These are phyloP conservation scores for Tolypocladium guangdongense DNA, from an alignment of 2,329 filamentous ascomycete genomes.

Conservation along the genomic window DNA sequence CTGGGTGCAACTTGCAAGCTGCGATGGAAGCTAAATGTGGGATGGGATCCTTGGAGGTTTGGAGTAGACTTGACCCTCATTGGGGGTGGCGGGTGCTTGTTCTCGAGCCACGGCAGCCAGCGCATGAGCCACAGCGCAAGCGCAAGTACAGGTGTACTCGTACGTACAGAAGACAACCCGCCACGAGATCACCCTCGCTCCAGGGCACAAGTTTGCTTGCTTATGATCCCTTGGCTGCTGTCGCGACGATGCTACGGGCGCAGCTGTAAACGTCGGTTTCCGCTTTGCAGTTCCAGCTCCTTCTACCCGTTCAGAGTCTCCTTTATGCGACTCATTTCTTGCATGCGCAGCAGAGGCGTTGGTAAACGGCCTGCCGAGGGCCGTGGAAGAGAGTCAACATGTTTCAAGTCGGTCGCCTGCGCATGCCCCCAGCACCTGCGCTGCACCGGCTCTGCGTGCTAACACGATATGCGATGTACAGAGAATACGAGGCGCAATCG, in stretches of 20 bases:
- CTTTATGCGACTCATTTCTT: not conserved
- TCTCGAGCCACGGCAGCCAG: not conserved
- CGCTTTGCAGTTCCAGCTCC: not conserved
- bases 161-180: not conserved
- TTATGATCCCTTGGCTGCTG: not conserved
- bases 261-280: not conserved
- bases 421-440: not conserved
- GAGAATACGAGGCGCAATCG: constrained; percentile 76
- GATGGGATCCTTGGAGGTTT: not conserved
- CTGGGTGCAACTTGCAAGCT: not conserved
- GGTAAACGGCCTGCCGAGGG: not conserved
- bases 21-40: not conserved
- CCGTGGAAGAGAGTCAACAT: constrained; percentile 9
- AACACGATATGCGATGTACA: constrained; percentile 21
- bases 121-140: not conserved
- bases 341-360: not conserved
- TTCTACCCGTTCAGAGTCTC: not conserved
- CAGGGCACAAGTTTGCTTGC: not conserved
- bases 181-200: not conserved
- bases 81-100: not conserved
- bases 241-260: not conserved
- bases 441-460: not conserved
- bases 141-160: too few relatives aligned
- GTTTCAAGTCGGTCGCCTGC: constrained; percentile 18
- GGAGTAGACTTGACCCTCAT: not conserved